These are phyloP conservation scores for Porogramme epimiltina DNA, from an alignment of 1,284 basidiomycete genomes.

Conservation along the genomic window DNA sequence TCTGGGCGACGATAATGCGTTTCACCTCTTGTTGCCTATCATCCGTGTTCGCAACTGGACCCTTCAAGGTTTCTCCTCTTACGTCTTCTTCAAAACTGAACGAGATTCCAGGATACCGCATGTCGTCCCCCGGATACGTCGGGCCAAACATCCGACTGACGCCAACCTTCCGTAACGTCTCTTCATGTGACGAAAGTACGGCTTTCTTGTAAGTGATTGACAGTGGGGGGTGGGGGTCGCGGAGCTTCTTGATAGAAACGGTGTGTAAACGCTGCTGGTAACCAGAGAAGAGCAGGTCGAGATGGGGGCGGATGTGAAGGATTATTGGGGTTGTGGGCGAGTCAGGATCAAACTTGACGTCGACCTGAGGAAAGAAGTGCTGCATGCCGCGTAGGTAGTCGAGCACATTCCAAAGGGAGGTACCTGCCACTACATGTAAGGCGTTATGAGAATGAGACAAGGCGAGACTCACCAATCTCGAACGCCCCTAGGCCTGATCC, in stretches of 20 bases:
- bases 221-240: slow-evolving; percentile 63
- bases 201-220: slow-evolving; percentile 71
- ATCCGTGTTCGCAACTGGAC: slow-evolving; percentile 41
- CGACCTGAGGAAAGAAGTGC: slow-evolving; percentile 77
- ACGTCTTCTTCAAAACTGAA: slow-evolving; percentile 79
- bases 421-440: slow-evolving; percentile 46
- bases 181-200: slow-evolving; percentile 58
- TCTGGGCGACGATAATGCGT: slow-evolving; percentile 72
- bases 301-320: slow-evolving; percentile 74
- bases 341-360: slow-evolving; percentile 83
- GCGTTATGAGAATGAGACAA: neutral
- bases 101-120: slow-evolving; percentile 82
- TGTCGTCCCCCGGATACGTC: slow-evolving; percentile 77
- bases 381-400: slow-evolving; percentile 66
- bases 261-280: slow-evolving; percentile 76
- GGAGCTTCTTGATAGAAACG: slow-evolving; percentile 68
- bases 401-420: slow-evolving; percentile 81
- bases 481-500: slow-evolving; percentile 80
- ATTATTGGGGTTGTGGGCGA: slow-evolving; percentile 75
- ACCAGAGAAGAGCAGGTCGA: slow-evolving; percentile 80
- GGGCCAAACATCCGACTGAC: slow-evolving; percentile 82
- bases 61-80: slow-evolving; percentile 52
- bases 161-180: slow-evolving; percentile 62
- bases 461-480: slow-evolving; percentile 58
- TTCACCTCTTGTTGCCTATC: slow-evolving; percentile 76